These are phyloP conservation scores for Malassezia vespertilionis DNA, from an alignment of 1,284 basidiomycete genomes.

Conservation along the genomic window DNA sequence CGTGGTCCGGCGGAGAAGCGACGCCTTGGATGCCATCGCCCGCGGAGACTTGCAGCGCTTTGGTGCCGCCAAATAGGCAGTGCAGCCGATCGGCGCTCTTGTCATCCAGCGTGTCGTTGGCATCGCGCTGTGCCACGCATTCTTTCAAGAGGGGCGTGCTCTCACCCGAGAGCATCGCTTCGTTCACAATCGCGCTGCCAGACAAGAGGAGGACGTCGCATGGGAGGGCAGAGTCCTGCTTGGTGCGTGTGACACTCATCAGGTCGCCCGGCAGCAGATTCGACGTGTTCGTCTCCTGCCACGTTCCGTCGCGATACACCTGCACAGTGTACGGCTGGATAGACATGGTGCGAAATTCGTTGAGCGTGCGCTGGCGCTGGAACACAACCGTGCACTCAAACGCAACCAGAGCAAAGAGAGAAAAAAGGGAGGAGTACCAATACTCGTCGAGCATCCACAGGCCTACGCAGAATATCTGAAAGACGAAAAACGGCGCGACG, in stretches of 20 bases:
- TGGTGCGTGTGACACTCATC: conserved; percentile 43
- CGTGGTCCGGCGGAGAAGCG: conserved; percentile 36
- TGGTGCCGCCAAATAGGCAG: conserved; percentile 46
- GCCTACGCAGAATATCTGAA: conserved; percentile 47
- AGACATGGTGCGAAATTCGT: conserved; percentile 47
- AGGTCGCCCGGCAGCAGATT: conserved; percentile 44
- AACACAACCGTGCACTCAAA: conserved; percentile 47
- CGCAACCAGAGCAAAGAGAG: conserved; percentile 45
- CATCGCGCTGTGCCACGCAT: conserved; percentile 41
- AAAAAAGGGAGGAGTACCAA: conserved; percentile 46
- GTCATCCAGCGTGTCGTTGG: conserved; percentile 36
- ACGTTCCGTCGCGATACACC: conserved; percentile 36
- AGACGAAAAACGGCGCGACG: conserved; percentile 47
- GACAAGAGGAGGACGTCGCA: conserved; percentile 39
- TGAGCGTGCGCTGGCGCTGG: conserved; percentile 44
- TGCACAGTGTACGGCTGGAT: conserved; percentile 43
- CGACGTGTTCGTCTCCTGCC: conserved; percentile 33
- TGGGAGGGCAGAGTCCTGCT: conserved; percentile 42
- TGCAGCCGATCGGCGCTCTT: conserved; percentile 43
- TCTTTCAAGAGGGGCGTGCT: conserved; percentile 46
- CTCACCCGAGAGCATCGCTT: conserved; percentile 47
- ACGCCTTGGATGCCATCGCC: conserved; percentile 28
- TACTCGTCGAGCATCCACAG: conserved; percentile 48
- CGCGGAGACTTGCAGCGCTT: conserved; percentile 42
- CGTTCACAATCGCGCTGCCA: conserved; percentile 43